phyloP scores from a whole-genome alignment of 192 early-diverging fungal genomes.

The Borealophlyctis nickersoniae region DNA sequence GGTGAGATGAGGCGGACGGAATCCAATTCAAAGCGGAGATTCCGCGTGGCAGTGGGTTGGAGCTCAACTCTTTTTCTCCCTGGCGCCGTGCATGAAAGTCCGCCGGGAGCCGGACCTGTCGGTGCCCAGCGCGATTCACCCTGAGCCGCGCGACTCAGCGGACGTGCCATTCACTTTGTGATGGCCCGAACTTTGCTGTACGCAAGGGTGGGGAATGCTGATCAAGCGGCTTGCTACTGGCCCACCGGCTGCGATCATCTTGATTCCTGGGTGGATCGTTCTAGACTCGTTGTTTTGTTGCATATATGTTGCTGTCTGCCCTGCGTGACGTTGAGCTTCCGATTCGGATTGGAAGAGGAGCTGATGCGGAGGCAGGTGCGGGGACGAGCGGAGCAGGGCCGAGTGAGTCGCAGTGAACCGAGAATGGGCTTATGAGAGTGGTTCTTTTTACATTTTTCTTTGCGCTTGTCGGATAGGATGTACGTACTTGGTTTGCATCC shows the following conservation, averaged over 20 bases:
- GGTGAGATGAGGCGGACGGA: too few species aligned
- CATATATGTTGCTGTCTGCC: slow-evolving; percentile 46
- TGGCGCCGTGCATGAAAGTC: slow-evolving; percentile 3
- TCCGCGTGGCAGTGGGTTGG: slow-evolving; percentile 27
- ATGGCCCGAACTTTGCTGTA: slow-evolving; percentile 34
- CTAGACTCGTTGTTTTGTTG: slow-evolving; percentile 40
- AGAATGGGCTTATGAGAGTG: too few species aligned
- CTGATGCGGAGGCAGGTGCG: not conserved
- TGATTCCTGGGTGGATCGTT: slow-evolving; percentile 55
- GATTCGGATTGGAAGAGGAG: slow-evolving; percentile 14
- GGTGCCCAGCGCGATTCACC: too few species aligned
- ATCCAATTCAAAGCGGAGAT: too few species aligned
- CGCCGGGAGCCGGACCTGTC: not conserved
- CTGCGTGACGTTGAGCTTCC: slow-evolving; percentile 19
- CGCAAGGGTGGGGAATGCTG: slow-evolving; percentile 38
- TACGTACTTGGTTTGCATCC: too few species aligned
- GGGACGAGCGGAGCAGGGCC: too few species aligned
- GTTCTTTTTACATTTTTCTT: too few species aligned
- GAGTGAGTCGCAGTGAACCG: too few species aligned
- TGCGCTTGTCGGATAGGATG: too few species aligned
- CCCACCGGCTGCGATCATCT: slow-evolving; percentile 43
- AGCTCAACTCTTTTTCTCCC: slow-evolving; percentile 14
- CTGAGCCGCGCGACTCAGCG: slow-evolving; percentile 15
- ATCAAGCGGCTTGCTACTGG: slow-evolving; percentile 31
- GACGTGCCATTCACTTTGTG: slow-evolving; percentile 24